These are phyloP conservation scores for Mycocentrospora acerina DNA, from an alignment of 2,329 filamentous ascomycete species.

Conservation along the genomic window DNA sequence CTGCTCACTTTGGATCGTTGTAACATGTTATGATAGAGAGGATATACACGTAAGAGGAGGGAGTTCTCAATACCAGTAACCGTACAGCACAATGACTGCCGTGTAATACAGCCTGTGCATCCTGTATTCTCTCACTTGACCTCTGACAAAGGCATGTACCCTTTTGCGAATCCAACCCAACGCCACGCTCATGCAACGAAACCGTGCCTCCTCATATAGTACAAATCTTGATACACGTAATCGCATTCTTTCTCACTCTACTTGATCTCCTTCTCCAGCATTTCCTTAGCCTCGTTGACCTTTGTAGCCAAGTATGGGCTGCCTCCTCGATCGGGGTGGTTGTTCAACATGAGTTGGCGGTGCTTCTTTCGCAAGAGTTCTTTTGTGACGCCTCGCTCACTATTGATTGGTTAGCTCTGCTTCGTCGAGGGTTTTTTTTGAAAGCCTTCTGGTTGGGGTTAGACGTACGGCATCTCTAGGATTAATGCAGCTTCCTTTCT, in stretches of 20 bases:
- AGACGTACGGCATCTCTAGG: constrained; percentile 79
- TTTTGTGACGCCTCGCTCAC: constrained; percentile 83
- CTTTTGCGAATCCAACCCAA: constrained; percentile 11
- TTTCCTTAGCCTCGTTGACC: constrained; percentile 97
- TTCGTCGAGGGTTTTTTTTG: too few species aligned
- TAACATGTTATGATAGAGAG: too few species aligned
- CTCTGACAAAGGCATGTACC: too few species aligned
- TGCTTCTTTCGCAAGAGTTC: constrained; percentile 96
- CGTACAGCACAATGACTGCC: too few species aligned
- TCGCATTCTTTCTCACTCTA: constrained; percentile 5
- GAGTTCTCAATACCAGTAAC: too few species aligned
- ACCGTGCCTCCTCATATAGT: constrained; percentile 19
- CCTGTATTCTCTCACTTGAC: too few species aligned
- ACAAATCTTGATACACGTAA: constrained; percentile 23
- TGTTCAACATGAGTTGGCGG: constrained; percentile 91
- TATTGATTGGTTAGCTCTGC: constrained; percentile 40
- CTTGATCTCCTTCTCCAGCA: constrained; percentile 72
- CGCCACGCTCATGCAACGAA: constrained; percentile 25
- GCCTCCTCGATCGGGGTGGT: constrained; percentile 95
- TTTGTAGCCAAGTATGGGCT: constrained; percentile 97
- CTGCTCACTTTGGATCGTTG: too few species aligned
- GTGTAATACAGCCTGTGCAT: too few species aligned
- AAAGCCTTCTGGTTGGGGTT: too few species aligned
- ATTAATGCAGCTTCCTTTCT: constrained; percentile 88
- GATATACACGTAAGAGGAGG: too few species aligned